Evolutionary conservation across 768 basidiomycete species (phyloP), one percentile per base, ranked within the genome.

Genomic region (Leccinum variicolor): DNA sequence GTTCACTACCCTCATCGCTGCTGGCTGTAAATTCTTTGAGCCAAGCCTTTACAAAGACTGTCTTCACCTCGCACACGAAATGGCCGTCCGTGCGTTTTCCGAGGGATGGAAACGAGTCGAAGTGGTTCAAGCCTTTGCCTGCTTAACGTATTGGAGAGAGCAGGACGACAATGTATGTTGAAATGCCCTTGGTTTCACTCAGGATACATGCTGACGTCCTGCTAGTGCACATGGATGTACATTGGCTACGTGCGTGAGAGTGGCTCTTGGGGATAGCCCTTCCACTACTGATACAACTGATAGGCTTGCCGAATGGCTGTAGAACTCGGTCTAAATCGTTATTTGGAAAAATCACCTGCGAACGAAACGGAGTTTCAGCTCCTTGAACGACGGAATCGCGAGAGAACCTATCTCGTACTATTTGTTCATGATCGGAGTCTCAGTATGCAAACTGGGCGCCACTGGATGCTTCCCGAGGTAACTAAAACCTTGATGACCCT

Each of bases 231-330:
- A 13, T 94, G 91, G 91, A 88, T 83, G 53, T 93, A 88, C 69
- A 90, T 94, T 69, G 91, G 91, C 57, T 89, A 92, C 72, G 89
- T 89, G 72, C 69, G 84, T 76, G 17, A 52, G 43, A 55, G 56
- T 28, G 25, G 13, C 26, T 17, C 26, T 25, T 48, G 21, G 50
- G 50, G 55, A 57, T 55, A 10, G 10, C 15, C 23, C n/a, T 52
- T 28, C 51, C 41, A 29, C 56, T 46, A 25, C 47, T 61, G 29
- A 61, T 23, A 47, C 23, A 10, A 39, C 56, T 15, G 41, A 29
- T 61, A 90, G 88, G 91, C 91, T 17, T 90, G 89, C 67, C 86
- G 91, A 48, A 91, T 94, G 90, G 89, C 92, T 28, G 84, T 94
- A 26, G 90, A 93, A 68, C 80, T 93, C 33, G 84, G 86, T 51